Percentiles rank a stretch among this genome's conserved stretches.
Conservation (phyloP, 1,139 yeast species). For the Diutina sp. region DNA sequence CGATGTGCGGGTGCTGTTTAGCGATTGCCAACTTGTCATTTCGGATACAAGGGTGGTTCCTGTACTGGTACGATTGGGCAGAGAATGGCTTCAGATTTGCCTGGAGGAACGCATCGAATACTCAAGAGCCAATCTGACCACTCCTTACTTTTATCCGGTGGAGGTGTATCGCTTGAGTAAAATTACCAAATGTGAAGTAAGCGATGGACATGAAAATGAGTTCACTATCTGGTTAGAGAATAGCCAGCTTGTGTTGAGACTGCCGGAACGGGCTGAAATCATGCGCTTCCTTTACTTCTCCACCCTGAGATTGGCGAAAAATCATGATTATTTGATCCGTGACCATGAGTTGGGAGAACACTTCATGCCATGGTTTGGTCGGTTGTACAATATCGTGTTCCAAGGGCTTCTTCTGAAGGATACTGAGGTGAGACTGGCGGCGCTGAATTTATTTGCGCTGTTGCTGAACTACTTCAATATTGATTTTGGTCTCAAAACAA, state of each 20-base stretch:
- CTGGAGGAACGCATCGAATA: slow-evolving; percentile 16
- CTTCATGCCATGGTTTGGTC: slow-evolving; percentile 35
- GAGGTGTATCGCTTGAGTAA: slow-evolving; percentile 40
- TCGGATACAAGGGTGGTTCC: slow-evolving; percentile 20
- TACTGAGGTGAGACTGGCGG: slow-evolving; percentile 47
- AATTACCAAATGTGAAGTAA: slow-evolving; percentile 38
- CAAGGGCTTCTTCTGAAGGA: slow-evolving; percentile 54
- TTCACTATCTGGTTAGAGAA: slow-evolving; percentile 43
- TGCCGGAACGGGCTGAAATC: slow-evolving; percentile 54
- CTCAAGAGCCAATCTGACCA: slow-evolving; percentile 11
- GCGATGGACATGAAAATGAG: slow-evolving; percentile 25
- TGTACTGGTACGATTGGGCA: slow-evolving; percentile 56
- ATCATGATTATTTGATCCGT: slow-evolving; percentile 5
- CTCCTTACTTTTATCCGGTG: slow-evolving; percentile 31
- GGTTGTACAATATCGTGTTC: slow-evolving; percentile 51
- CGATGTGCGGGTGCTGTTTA: slow-evolving; percentile 53
- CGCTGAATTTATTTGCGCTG: slow-evolving; percentile 55
- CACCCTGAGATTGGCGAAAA: slow-evolving; percentile 34
- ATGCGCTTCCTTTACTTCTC: slow-evolving; percentile 59
- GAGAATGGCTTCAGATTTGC: slow-evolving; percentile 51
- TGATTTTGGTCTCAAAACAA: slow-evolving; percentile 46
- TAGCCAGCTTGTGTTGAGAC: slow-evolving; percentile 39
- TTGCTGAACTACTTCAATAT: slow-evolving; percentile 48
- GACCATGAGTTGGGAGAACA: slow-evolving; percentile 14
- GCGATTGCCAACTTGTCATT: slow-evolving; percentile 42